Evolutionary conservation across 2,329 filamentous ascomycete genomes (phyloP), one percentile per base, ranked within the genome.

Genomic region (Cercospora janseana): DNA sequence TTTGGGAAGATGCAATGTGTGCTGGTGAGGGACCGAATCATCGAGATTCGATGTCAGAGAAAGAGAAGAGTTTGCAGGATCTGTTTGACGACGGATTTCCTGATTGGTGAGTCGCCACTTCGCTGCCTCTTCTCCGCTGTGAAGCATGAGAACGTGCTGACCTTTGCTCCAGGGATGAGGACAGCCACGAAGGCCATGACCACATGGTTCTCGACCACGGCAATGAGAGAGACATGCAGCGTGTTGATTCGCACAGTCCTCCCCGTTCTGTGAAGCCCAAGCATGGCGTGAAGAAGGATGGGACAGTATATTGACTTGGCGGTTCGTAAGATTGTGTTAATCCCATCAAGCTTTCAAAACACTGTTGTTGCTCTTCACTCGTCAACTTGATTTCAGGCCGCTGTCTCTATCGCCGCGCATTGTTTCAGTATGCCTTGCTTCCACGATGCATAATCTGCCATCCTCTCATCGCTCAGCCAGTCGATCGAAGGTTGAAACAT

Each of bases 401-500:
- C 38, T 6, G 44, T 24, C 29, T 57, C 58, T 15, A 55, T 40
- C 10, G 6, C 21, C 3, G 73, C 69, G 51, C 88, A 80, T 57
- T 75, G 75, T 51, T 69, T 70, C 63, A 87, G 60, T 20, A 88
- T 77, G 1, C 66, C 70, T 4, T 75, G 73, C 66, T 84, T 84
- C 88, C 87, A 93, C 13, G 65, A 66, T 35, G 66, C 71, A 63
- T 83, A 90, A 8, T 85, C 81, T 31, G 72, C 73, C 59, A 77
- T 75, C 58, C 80, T 81, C 54, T 76, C 72, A 41, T 84, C 80
- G 55, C 82, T 84, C 60, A 91, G 67, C 61, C 83, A 88, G 61
- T 90, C 85, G 61, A 87, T 83, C 38, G 79, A 78, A 56, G 85
- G 82, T 66, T 90, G 86, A 60, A 91, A 81, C 86, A 90, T 90